phyloP scores from a whole-genome alignment of 2,329 filamentous ascomycete species.

The Simplicillium sp. region DNA sequence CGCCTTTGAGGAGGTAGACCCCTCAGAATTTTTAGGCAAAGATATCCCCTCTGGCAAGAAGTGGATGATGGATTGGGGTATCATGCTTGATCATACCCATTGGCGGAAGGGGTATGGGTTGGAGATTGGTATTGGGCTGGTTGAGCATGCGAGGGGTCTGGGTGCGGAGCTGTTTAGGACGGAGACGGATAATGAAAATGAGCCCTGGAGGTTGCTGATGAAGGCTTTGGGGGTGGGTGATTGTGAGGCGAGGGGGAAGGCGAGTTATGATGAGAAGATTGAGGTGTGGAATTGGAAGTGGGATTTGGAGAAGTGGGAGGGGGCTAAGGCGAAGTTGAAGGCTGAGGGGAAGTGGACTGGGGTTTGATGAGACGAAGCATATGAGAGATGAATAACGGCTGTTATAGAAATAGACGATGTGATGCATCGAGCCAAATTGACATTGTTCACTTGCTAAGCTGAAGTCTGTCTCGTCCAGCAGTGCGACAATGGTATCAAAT shows the following conservation, averaged over 20 bases:
- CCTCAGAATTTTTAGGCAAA: neutral
- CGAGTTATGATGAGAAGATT: slow-evolving; percentile 5
- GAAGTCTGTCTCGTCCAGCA: no score
- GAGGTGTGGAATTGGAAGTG: slow-evolving; percentile 6
- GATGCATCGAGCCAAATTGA: no score
- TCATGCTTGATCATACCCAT: slow-evolving; percentile 14
- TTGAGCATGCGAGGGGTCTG: no score
- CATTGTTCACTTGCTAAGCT: no score
- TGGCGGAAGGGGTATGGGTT: no score
- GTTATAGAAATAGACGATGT: no score
- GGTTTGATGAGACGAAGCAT: no score
- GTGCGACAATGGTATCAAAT: no score
- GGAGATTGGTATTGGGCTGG: no score
- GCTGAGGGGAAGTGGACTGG: slow-evolving; percentile 7
- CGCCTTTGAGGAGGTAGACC: slow-evolving; percentile 3
- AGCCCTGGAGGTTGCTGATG: slow-evolving; percentile 9
- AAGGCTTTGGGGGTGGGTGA: slow-evolving; percentile 3
- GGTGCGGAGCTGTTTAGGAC: no score
- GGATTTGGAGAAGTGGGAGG: slow-evolving; percentile 7
- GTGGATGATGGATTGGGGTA: slow-evolving; percentile 10
- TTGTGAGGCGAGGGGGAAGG: slow-evolving; percentile 2
- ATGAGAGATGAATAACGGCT: no score
- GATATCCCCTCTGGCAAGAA: neutral
- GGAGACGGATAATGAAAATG: slow-evolving; percentile 11
- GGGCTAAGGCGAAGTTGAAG: slow-evolving; percentile 7